Evolutionary conservation across 2,329 filamentous ascomycete genomes (phyloP).

Genomic region (Pseudofabraea citricarpa): DNA sequence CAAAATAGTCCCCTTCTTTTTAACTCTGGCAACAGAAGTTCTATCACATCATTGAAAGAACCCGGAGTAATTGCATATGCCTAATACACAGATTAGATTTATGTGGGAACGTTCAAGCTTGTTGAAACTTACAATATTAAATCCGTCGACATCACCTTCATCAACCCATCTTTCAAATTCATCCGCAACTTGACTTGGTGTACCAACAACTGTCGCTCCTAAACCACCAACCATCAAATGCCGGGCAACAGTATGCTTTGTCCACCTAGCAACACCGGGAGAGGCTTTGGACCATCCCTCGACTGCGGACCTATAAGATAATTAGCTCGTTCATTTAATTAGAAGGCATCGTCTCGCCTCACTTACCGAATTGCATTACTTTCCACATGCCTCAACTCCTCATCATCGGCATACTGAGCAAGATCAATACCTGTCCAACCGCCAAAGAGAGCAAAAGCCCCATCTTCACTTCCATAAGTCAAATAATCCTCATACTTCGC

Average conservation of each 20-base stretch:
- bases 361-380: constrained; percentile 23
- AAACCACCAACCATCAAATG: constrained; percentile 64
- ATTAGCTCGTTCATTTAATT: no score
- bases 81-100: no score
- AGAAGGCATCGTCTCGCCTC: no score
- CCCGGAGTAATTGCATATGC: constrained; percentile 44
- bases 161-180: constrained; percentile 61
- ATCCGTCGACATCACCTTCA: constrained; percentile 68
- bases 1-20: constrained; percentile 49
- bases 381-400: constrained; percentile 29
- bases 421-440: constrained; percentile 68
- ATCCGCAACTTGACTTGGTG: constrained; percentile 57
- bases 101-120: no score
- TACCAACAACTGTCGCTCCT: constrained; percentile 44
- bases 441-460: constrained; percentile 63
- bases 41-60: constrained; percentile 62
- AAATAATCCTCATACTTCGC: constrained; percentile 57
- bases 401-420: constrained; percentile 51
- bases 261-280: constrained; percentile 27
- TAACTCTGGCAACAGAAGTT: constrained; percentile 60
- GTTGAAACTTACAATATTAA: no score
- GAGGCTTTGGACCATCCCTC: no score
- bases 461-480: constrained; percentile 55
- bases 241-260: constrained; percentile 62
- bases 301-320: no score